phyloP scores from a whole-genome alignment of 2,329 filamentous ascomycete species.

The Nothophaeocryptopus gaeumannii region DNA sequence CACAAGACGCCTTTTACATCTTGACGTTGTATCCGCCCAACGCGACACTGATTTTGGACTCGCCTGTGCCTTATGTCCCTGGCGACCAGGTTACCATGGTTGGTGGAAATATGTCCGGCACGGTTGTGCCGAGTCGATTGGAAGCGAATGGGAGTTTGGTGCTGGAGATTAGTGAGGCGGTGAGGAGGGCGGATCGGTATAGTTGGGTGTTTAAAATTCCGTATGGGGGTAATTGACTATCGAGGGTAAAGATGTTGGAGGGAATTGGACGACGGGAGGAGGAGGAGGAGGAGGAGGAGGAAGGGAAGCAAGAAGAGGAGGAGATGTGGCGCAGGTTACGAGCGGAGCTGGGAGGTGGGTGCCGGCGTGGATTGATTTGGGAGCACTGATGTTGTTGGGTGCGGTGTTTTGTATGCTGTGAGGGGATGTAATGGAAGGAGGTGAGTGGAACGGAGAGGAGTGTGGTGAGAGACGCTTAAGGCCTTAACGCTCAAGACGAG shows the following conservation, averaged over 20 bases:
- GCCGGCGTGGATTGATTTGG: neutral
- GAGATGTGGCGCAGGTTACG: conserved; percentile 6
- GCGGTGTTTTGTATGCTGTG: conserved; percentile 6
- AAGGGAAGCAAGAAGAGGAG: too few species aligned
- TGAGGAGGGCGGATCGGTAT: conserved; percentile 39
- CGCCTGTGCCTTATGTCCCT: conserved; percentile 47
- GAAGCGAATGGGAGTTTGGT: conserved; percentile 33
- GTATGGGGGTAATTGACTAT: conserved; percentile 11
- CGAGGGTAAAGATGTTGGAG: neutral
- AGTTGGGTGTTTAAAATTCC: conserved; percentile 47
- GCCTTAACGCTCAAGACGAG: too few species aligned
- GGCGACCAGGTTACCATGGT: conserved; percentile 50
- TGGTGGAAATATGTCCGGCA: conserved; percentile 35
- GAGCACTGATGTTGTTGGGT: conserved; percentile 1
- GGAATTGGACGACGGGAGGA: conserved; percentile 1
- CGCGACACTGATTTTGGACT: conserved; percentile 41
- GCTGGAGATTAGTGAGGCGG: conserved; percentile 34
- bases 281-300: too few species aligned
- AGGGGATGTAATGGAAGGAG: too few species aligned
- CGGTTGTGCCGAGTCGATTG: conserved; percentile 28
- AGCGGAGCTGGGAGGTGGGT: neutral
- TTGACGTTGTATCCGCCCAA: conserved; percentile 45
- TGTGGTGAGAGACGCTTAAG: too few species aligned
- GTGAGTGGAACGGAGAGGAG: too few species aligned
- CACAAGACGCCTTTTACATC: conserved; percentile 54